Base-by-base conservation (phyloP, 306 rosid species). In the Prunus mongolica region DNA sequence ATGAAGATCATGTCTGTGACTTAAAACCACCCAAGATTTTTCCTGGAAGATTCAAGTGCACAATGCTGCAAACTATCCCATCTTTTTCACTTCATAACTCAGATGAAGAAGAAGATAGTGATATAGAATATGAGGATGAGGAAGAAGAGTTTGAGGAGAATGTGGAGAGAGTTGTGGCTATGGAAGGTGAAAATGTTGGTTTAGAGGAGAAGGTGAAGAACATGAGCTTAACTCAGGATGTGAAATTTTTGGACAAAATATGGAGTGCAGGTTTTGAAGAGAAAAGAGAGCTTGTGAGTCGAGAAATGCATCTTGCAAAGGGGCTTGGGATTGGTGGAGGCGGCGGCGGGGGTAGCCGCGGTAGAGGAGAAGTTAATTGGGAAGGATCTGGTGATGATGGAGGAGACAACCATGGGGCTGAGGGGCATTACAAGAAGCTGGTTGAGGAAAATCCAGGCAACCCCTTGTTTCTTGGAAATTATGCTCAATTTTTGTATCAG, bases 401-500 rank as follows among this genome's bases (percentile, higher is more conserved):
- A 56, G 87, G 82, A 55, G 96, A 75, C 13, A 81, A 76, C 18
- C 78, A 67, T 38, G 88, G 62, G 13, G 87, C 82, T 76, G 97
- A 92, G 72, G 93, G 83, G 78, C 80, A 89, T 69, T 82, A 92
- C 79, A 89, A 84, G 88, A 90, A 66, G 72, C 82, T 89, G 96
- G 87, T 92, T 55, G 84, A 85, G 79, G 89, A 87, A 86, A 89
- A 92, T 82, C 99, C 97, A 1, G 92, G 93, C 8, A 84, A 88
- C 68, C 78, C 99, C 2, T 84, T 95, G 87, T 87, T 92, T 73
- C 87, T 92, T 24, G 83, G 97, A 73, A 95, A 95, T 70, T 92
- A 92, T 84, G 99, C 99, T 38, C 84, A 88, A 7, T 89, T 83
- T 76, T 45, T 95, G 73, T 87, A 84, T 80, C 85, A 89, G 96